Conservation (phyloP, 2,329 filamentous ascomycete genomes). For the Fusarium oxysporum region DNA sequence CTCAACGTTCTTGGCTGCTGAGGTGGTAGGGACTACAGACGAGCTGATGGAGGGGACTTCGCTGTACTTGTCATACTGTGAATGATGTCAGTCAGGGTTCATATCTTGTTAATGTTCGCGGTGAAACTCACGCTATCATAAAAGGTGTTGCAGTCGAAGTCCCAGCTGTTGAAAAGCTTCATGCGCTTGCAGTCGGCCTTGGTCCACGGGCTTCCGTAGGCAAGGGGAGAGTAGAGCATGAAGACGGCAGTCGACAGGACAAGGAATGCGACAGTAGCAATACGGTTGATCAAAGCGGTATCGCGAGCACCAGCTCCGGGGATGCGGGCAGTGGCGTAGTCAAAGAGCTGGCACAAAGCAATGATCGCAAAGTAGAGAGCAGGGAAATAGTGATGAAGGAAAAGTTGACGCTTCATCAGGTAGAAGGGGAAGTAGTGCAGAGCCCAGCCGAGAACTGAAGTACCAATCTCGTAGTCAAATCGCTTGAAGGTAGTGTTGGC, state of each 20-base stretch:
- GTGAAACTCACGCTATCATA: constrained; percentile 78
- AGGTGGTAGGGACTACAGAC: constrained; percentile 47
- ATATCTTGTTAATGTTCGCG: neutral
- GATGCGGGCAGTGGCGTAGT: constrained; percentile 83
- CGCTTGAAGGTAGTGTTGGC: constrained; percentile 86
- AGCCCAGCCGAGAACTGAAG: constrained; percentile 90
- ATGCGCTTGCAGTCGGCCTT: constrained; percentile 85
- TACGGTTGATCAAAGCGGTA: constrained; percentile 76
- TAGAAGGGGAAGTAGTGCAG: constrained; percentile 99
- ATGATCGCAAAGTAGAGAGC: constrained; percentile 96
- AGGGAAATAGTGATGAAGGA: constrained; percentile 98
- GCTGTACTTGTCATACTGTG: constrained; percentile 63
- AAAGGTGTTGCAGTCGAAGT: constrained; percentile 98
- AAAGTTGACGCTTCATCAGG: constrained; percentile 97
- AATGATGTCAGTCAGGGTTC: constrained; percentile 30
- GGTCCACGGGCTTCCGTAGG: constrained; percentile 96
- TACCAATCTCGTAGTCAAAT: constrained; percentile 97
- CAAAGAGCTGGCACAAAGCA: constrained; percentile 87
- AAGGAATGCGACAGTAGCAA: constrained; percentile 79
- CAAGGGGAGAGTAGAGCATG: constrained; percentile 85
- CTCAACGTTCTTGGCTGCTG: constrained; percentile 41
- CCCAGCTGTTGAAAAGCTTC: constrained; percentile 91
- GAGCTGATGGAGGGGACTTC: constrained; percentile 39
- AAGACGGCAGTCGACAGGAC: constrained; percentile 81
- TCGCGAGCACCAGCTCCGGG: constrained; percentile 74